These are phyloP conservation scores for Puccinia hordei DNA, from an alignment of 1,284 basidiomycete species.

Conservation along the genomic window DNA sequence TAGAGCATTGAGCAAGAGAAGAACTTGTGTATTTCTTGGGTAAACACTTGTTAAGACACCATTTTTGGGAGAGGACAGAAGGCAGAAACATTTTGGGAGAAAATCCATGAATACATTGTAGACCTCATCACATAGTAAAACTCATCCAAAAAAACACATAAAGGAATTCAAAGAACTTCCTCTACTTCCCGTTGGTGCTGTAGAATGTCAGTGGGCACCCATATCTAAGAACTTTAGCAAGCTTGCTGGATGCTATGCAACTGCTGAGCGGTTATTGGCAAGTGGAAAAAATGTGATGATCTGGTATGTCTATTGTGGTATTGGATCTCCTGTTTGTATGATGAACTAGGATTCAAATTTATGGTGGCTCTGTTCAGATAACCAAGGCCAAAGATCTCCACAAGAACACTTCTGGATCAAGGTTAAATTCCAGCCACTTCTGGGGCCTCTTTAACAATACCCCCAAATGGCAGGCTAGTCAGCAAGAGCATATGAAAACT, in stretches of 20 bases:
- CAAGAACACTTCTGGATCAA: not conserved
- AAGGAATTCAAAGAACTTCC: not conserved
- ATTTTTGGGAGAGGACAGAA: not conserved
- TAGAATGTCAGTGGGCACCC: not conserved
- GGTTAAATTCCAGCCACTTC: not conserved
- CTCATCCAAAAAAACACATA: not conserved
- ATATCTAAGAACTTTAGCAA: not conserved
- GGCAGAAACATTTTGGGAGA: not conserved
- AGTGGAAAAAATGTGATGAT: not conserved
- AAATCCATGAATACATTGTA: not conserved
- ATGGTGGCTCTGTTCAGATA: not conserved
- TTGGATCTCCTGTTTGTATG: not conserved
- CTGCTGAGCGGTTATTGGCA: not conserved
- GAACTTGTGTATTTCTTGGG: not conserved
- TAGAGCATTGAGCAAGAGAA: not conserved
- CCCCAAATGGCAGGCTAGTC: not conserved
- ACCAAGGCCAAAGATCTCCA: not conserved
- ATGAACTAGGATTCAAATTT: not conserved
- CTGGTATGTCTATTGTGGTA: not conserved
- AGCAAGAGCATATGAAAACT: not conserved
- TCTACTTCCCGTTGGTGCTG: not conserved
- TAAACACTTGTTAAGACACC: not conserved
- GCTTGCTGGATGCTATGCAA: constrained; percentile 1
- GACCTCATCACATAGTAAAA: not conserved
- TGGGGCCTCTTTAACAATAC: not conserved